These are phyloP conservation scores for Xanthoconium separans DNA, from an alignment of 1,284 basidiomycete genomes.

Conservation along the genomic window DNA sequence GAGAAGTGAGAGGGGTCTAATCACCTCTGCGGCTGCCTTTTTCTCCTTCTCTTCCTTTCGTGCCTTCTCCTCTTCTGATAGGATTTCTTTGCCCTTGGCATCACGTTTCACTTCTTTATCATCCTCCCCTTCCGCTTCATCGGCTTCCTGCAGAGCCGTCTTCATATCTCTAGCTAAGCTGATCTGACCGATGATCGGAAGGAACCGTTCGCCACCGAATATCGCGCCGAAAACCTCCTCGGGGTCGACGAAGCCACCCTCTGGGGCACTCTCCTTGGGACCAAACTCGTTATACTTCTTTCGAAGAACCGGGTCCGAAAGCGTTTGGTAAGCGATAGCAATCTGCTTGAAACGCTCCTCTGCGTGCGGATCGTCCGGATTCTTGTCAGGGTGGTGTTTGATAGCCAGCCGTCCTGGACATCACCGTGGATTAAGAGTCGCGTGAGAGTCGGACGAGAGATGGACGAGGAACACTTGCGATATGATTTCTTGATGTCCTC, in stretches of 20 bases:
- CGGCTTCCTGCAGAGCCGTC: conserved; percentile 91
- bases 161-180: conserved; percentile 96
- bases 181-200: conserved; percentile 81
- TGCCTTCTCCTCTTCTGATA: conserved; percentile 84
- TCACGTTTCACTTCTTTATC: conserved; percentile 46
- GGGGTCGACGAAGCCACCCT: conserved; percentile 69
- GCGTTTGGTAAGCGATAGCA: conserved; percentile 84
- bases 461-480: conserved; percentile 43
- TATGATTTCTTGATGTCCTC: conserved; percentile 97
- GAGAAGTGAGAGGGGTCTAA: conserved; percentile 4
- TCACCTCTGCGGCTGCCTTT: conserved; percentile 68
- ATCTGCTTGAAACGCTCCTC: conserved; percentile 91
- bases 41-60: conserved; percentile 76
- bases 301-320: conserved; percentile 83
- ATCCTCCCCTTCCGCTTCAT: conserved; percentile 66
- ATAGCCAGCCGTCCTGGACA: conserved; percentile 83
- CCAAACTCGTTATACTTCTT: conserved; percentile 95
- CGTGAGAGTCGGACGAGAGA: not conserved
- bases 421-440: not conserved
- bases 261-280: conserved; percentile 74
- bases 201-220: conserved; percentile 86
- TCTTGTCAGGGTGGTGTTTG: conserved; percentile 91
- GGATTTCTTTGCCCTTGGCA: conserved; percentile 65
- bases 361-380: conserved; percentile 88
- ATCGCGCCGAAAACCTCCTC: conserved; percentile 92